These are phyloP conservation scores for Catharanthus roseus DNA, from an alignment of 257 asterid species.

Conservation along the genomic window DNA sequence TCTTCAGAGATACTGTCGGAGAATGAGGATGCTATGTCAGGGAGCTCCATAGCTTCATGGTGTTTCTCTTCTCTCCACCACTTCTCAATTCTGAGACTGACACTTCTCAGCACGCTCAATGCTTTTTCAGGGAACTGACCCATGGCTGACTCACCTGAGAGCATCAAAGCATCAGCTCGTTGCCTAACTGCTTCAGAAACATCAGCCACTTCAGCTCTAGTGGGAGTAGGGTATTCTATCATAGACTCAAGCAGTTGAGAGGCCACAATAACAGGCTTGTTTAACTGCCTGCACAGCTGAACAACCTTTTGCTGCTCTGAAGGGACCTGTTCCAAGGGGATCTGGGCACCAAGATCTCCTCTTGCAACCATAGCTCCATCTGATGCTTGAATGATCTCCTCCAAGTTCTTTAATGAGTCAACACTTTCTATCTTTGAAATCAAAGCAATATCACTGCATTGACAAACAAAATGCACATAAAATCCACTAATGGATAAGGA, in stretches of 20 bases:
- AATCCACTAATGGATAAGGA: not conserved
- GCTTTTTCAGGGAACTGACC: slow-evolving; percentile 98
- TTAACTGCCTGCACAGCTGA: slow-evolving; percentile 76
- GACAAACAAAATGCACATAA: slow-evolving; percentile 13
- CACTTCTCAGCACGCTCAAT: slow-evolving; percentile 83
- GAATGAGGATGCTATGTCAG: slow-evolving; percentile 77
- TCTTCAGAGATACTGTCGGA: slow-evolving; percentile 87
- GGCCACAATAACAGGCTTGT: slow-evolving; percentile 93
- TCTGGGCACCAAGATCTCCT: slow-evolving; percentile 98
- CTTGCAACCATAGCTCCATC: slow-evolving; percentile 99
- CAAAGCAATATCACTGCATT: slow-evolving; percentile 76
- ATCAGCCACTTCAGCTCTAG: slow-evolving; percentile 99
- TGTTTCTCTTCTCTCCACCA: slow-evolving; percentile 97
- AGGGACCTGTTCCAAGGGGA: slow-evolving; percentile 97
- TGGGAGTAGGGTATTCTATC: slow-evolving; percentile 98
- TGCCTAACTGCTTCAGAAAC: slow-evolving; percentile 98
- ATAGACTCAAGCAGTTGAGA: slow-evolving; percentile 96
- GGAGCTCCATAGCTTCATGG: slow-evolving; percentile 68
- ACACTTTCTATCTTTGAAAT: slow-evolving; percentile 94
- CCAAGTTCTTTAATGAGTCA: slow-evolving; percentile 87
- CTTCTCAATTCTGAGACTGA: slow-evolving; percentile 90
- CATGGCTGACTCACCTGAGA: slow-evolving; percentile 99
- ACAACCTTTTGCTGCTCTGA: slow-evolving; percentile 90
- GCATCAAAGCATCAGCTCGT: slow-evolving; percentile 93
- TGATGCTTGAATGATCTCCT: slow-evolving; percentile 82